phyloP scores from a whole-genome alignment of 108 stramenopile genomes.

The Skeletonema tropicum region DNA sequence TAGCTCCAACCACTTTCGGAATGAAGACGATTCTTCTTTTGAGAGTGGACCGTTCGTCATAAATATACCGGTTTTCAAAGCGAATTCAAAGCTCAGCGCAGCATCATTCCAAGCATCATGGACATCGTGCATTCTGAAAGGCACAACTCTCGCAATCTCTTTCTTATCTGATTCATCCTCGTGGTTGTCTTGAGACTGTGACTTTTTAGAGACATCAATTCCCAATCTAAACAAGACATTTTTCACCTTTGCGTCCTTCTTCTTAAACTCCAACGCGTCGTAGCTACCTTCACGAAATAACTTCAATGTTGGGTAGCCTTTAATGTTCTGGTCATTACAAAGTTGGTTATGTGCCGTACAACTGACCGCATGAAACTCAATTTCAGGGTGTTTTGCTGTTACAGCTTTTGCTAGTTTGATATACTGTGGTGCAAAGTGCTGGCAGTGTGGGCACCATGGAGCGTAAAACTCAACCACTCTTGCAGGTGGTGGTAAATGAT shows the following conservation, averaged over 20 bases:
- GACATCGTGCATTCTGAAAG: constrained; percentile 49
- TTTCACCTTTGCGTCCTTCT: constrained; percentile 41
- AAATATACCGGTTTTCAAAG: constrained; percentile 68
- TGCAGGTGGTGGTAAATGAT: constrained; percentile 23
- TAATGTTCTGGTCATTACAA: constrained; percentile 60
- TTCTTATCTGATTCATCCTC: neutral
- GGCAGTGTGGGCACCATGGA: constrained; percentile 56
- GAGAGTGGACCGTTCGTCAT: constrained; percentile 53
- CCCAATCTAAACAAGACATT: constrained; percentile 39
- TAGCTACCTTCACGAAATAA: constrained; percentile 53
- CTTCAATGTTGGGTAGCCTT: constrained; percentile 56
- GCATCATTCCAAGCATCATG: constrained; percentile 75
- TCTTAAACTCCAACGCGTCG: constrained; percentile 20
- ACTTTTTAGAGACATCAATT: constrained; percentile 13
- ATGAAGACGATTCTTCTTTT: constrained; percentile 41
- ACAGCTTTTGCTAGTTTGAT: constrained; percentile 58
- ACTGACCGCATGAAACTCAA: constrained; percentile 76
- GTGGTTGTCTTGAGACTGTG: constrained; percentile 1
- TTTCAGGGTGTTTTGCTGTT: constrained; percentile 25
- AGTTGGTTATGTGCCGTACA: constrained; percentile 64
- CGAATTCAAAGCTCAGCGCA: constrained; percentile 70
- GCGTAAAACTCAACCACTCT: constrained; percentile 53
- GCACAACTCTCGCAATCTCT: constrained; percentile 17
- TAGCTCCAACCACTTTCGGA: constrained; percentile 61
- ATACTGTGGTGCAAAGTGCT: constrained; percentile 50